Evolutionary conservation across 108 stramenopile genomes (phyloP), one percentile per base, ranked within the genome.

Genomic region (Conticribra weissflogii): DNA sequence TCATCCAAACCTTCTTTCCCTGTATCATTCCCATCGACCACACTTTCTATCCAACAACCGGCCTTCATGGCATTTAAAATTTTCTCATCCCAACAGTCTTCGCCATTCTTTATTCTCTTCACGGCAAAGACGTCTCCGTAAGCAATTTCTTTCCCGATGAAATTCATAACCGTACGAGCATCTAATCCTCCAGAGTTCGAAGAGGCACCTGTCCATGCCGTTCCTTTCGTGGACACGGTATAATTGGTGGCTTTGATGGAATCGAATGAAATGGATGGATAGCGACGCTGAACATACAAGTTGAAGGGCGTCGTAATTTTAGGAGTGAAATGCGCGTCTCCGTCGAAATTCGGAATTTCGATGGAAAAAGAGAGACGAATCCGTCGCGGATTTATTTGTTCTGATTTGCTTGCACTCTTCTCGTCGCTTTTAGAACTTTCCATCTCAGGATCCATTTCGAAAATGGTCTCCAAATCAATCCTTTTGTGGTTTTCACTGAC

Each of bases 141-240:
- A 51, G 59, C 48, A 21, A 76, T 76, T 8, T 77, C 65, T 48
- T 66, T 74, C 23, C 91, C 91, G 52, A 89, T 58, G 44, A 80
- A 68, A 22, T 51, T 62, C 51, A 79, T 63, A 3, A 92, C 91
- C n/a, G 85, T 85, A 17, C 85, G 81, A 29, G 83, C 88, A 77
- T 92, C 91, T 29, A 92, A 57, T 46, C 91, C 91, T 21, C 91
- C 91, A 12, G 76, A 63, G 59, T 76, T 67, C 9, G 44, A 57
- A 23, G 61, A 33, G 24, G 61, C 51, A 0, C 68, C 76, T 19
- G 76, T 60, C 76, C 76, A 76, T 41, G 41, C 31, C 14, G 61
- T 69, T 4, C 76, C 76, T 15, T 54, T 31, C 0, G 75, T 63
- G 47, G 76, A 69, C 18, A 41, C 14, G 2, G 5, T 41, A n/a